A percentile compares a stretch with the other conserved stretches of the same genome.
These are phyloP conservation scores for Phytophthora brassicae DNA, from an alignment of 352 stramenopile species.

Conservation along the genomic window DNA sequence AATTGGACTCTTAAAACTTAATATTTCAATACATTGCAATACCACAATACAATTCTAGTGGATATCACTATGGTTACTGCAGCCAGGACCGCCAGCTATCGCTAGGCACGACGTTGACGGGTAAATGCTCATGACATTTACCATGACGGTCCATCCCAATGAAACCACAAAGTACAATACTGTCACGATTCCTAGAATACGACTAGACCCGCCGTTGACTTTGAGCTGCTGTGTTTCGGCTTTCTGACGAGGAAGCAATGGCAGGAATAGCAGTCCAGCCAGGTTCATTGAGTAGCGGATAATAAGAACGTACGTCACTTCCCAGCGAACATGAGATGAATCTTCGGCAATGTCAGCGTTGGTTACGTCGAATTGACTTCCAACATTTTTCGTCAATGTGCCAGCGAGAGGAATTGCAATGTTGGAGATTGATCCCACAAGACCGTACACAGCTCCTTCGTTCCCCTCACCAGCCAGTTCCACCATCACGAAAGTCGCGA, in stretches of 20 bases:
- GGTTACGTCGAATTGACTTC: constrained; percentile 37
- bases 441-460: constrained; percentile 43
- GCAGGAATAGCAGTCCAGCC: constrained; percentile 33
- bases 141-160: constrained; percentile 29
- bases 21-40: not conserved
- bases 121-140: constrained; percentile 40
- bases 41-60: not conserved
- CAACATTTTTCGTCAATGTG: constrained; percentile 40
- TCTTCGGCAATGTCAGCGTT: constrained; percentile 47
- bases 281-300: constrained; percentile 43
- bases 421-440: constrained; percentile 49
- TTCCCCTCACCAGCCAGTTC: constrained; percentile 48
- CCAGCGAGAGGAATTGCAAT: constrained; percentile 40
- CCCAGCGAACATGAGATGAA: constrained; percentile 29
- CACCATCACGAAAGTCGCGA: constrained; percentile 44
- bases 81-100: constrained; percentile 25
- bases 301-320: constrained; percentile 48
- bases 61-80: not conserved
- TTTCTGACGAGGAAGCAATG: constrained; percentile 47
- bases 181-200: constrained; percentile 36
- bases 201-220: constrained; percentile 34
- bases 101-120: constrained; percentile 27
- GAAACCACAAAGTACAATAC: constrained; percentile 30
- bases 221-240: constrained; percentile 43
- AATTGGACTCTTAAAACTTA: no score